These are phyloP conservation scores for Lepraria neglecta DNA, from an alignment of 495 filamentous ascomycete species.

Conservation along the genomic window DNA sequence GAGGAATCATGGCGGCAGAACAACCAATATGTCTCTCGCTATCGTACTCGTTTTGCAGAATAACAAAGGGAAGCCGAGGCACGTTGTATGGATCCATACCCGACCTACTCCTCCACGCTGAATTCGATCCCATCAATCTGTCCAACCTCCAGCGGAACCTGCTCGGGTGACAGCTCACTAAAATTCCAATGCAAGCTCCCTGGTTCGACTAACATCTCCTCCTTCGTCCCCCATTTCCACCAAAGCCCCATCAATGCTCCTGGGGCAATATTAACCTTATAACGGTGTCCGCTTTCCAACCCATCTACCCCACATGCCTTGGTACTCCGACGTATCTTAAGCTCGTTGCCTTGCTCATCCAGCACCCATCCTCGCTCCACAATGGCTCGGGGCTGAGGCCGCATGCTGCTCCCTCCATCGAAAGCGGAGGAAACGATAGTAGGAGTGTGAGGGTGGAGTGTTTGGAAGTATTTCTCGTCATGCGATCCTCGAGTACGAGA, in stretches of 20 bases:
- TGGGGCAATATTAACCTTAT: constrained; percentile 15
- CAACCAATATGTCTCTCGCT: no score
- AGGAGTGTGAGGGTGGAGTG: constrained; percentile 4
- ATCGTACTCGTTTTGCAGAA: no score
- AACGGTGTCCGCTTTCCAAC: constrained; percentile 18
- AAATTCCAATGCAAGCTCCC: constrained; percentile 30
- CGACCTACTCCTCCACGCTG: constrained; percentile 15
- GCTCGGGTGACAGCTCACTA: constrained; percentile 20
- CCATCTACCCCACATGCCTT: constrained; percentile 17
- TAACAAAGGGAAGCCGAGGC: no score
- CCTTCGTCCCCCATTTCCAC: constrained; percentile 22
- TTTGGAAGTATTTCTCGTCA: constrained; percentile 13
- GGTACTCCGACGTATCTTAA: constrained; percentile 12
- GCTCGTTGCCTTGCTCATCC: constrained; percentile 28
- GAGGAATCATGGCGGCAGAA: no score
- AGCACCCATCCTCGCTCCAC: constrained; percentile 28
- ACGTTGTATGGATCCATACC: no score
- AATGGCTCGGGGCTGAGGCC: constrained; percentile 17
- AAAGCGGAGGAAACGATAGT: constrained; percentile 15
- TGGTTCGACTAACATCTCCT: constrained; percentile 30
- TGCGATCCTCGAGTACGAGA: constrained; percentile 11
- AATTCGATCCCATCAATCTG: constrained; percentile 12
- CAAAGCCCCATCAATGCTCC: constrained; percentile 13
- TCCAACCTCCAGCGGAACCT: constrained; percentile 16
- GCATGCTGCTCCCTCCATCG: constrained; percentile 5